Evolutionary conservation across 306 rosid species (phyloP).

Genomic region (Canavalia ensiformis): DNA sequence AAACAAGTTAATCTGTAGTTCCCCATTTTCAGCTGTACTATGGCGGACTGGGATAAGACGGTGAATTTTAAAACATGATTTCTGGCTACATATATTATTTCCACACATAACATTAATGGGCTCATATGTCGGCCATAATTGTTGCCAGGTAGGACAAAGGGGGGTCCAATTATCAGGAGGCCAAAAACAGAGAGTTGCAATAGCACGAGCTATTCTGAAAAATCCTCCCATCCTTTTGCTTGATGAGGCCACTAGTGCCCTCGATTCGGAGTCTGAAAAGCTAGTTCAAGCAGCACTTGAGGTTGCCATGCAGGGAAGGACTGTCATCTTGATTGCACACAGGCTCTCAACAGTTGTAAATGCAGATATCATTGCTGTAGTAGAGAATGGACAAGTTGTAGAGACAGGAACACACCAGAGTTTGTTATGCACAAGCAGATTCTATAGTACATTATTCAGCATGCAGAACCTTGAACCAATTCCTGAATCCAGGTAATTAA

Average conservation of each 20-base stretch:
- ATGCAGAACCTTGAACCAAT: slow-evolving; percentile 75
- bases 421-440: slow-evolving; percentile 69
- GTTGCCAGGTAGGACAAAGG: slow-evolving; percentile 77
- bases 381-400: slow-evolving; percentile 74
- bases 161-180: slow-evolving; percentile 94
- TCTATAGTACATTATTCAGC: slow-evolving; percentile 67
- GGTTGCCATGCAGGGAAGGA: slow-evolving; percentile 78
- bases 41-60: not conserved
- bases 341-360: slow-evolving; percentile 82
- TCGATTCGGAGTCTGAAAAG: slow-evolving; percentile 86
- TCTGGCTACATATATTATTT: slow-evolving; percentile 44
- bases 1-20: not conserved
- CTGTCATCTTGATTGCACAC: slow-evolving; percentile 86
- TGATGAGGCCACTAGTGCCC: slow-evolving; percentile 96
- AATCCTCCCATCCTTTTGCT: slow-evolving; percentile 84
- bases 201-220: slow-evolving; percentile 90
- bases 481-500: slow-evolving; percentile 63
- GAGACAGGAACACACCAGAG: slow-evolving; percentile 80
- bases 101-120: slow-evolving; percentile 20
- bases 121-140: slow-evolving; percentile 16
- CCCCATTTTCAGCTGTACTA: not conserved
- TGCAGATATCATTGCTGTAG: slow-evolving; percentile 85
- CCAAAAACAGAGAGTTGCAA: slow-evolving; percentile 89
- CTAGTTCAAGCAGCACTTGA: slow-evolving; percentile 91
- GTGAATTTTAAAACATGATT: slow-evolving; percentile 30